Evolutionary conservation across 192 early-diverging fungal species (phyloP).

Genomic region (Allomyces arbusculus): DNA sequence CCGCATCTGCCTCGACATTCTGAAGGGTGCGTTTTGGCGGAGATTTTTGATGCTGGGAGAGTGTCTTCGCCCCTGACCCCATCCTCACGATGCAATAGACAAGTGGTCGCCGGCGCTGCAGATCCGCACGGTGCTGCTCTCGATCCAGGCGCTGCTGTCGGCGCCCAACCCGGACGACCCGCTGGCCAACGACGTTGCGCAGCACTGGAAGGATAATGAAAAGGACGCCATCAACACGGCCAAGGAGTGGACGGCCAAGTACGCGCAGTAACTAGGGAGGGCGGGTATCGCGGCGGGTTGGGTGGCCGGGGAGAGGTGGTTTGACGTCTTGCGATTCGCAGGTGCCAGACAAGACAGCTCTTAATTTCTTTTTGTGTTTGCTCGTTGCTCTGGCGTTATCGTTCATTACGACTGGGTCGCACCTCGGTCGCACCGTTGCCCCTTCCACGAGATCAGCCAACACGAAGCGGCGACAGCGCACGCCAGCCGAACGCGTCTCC

Average conservation of each 20-base stretch:
- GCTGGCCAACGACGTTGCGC: constrained; percentile 91
- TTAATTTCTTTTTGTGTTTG: too few species aligned
- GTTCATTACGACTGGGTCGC: too few species aligned
- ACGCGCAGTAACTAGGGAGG: constrained; percentile 1
- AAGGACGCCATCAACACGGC: constrained; percentile 70
- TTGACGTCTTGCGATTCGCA: too few species aligned
- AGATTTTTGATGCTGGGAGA: not conserved
- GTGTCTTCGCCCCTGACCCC: not conserved
- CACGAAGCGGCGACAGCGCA: too few species aligned
- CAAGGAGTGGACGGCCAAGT: constrained; percentile 11
- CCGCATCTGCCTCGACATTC: constrained; percentile 90
- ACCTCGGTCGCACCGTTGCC: too few species aligned
- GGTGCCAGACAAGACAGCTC: too few species aligned
- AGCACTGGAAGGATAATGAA: constrained; percentile 97
- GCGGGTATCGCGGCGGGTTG: too few species aligned
- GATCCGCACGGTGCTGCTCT: constrained; percentile 92
- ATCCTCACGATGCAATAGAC: constrained; percentile 27
- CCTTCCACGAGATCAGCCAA: too few species aligned
- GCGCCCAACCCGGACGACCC: constrained; percentile 98
- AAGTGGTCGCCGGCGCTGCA: constrained; percentile 98
- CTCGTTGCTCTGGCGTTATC: too few species aligned
- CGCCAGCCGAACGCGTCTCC: too few species aligned
- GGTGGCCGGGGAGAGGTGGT: too few species aligned
- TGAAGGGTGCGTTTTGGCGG: constrained; percentile 52
- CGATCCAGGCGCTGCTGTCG: constrained; percentile 87